Conservation (phyloP, 768 basidiomycete genomes). For the Tulasnella sp. region DNA sequence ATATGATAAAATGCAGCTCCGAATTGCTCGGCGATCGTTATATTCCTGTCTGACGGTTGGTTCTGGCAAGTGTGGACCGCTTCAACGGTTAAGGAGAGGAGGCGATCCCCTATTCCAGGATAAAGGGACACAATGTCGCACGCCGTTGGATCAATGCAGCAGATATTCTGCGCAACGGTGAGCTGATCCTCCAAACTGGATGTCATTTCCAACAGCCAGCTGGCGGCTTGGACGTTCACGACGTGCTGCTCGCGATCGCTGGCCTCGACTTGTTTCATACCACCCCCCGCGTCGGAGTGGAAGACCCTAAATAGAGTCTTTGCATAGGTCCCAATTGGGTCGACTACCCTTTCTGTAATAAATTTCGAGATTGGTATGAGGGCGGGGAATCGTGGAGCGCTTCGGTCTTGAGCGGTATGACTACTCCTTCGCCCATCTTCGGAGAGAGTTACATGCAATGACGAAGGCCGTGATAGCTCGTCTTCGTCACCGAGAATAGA, state of each 20-base stretch:
- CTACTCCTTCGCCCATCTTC: too few relatives aligned
- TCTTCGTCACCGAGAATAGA: too few relatives aligned
- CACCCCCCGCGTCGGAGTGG: too few relatives aligned
- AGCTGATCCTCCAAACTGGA: not conserved
- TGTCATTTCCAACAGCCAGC: not conserved
- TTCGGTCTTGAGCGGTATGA: too few relatives aligned
- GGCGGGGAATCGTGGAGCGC: too few relatives aligned
- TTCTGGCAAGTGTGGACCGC: not conserved
- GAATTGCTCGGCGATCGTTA: not conserved
- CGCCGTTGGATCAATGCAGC: not conserved
- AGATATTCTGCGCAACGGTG: not conserved
- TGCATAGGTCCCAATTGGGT: too few relatives aligned
- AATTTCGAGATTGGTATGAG: too few relatives aligned
- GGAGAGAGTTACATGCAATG: too few relatives aligned
- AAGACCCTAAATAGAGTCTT: too few relatives aligned
- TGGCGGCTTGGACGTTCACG: not conserved
- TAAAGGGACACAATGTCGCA: not conserved
- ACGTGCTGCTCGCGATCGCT: not conserved
- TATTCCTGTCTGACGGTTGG: not conserved
- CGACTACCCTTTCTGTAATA: too few relatives aligned
- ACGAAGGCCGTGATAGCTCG: too few relatives aligned
- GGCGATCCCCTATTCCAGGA: not conserved
- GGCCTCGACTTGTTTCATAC: too few relatives aligned
- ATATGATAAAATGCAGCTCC: not conserved
- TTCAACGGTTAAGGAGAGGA: not conserved